These are phyloP conservation scores for Aspergillus nomiae DNA, from an alignment of 2,329 filamentous ascomycete species.

Conservation along the genomic window DNA sequence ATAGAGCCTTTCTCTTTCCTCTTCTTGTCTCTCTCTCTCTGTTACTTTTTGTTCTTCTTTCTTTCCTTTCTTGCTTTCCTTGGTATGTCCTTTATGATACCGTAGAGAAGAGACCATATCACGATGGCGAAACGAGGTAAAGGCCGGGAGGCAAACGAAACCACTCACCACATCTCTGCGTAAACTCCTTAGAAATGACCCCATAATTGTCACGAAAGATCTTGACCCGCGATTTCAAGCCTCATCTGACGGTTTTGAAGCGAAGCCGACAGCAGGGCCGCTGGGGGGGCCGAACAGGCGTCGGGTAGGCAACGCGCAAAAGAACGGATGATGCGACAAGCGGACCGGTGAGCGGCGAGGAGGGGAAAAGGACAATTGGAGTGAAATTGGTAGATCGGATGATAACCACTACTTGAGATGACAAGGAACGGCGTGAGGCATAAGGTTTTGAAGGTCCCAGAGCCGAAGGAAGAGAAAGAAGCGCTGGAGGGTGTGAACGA, in stretches of 20 bases:
- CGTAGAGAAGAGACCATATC: neutral
- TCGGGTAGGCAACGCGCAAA: constrained; percentile 14
- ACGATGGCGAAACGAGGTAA: constrained; percentile 6
- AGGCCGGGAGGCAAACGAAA: constrained; percentile 5
- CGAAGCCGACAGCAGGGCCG: constrained; percentile 23
- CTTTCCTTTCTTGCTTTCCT: neutral
- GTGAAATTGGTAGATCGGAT: neutral
- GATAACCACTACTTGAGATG: constrained; percentile 7
- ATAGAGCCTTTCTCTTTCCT: neutral
- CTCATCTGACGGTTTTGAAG: constrained; percentile 30
- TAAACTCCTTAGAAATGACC: constrained; percentile 43
- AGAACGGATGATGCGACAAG: constrained; percentile 16
- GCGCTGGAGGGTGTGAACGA: constrained; percentile 14
- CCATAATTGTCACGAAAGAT: constrained; percentile 37
- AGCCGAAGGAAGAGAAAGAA: constrained; percentile 13
- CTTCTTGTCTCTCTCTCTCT: neutral
- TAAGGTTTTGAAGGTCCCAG: constrained; percentile 18
- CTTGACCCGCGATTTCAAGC: constrained; percentile 24
- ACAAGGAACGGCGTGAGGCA: constrained; percentile 12
- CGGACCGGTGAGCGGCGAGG: neutral
- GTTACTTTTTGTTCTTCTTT: neutral
- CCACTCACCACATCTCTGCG: constrained; percentile 41
- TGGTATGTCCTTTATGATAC: neutral
- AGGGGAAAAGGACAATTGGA: constrained; percentile 7
- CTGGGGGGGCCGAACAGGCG: constrained; percentile 16